These are phyloP conservation scores for Aspergillus cavernicola DNA, from an alignment of 495 filamentous ascomycete genomes.

Conservation along the genomic window DNA sequence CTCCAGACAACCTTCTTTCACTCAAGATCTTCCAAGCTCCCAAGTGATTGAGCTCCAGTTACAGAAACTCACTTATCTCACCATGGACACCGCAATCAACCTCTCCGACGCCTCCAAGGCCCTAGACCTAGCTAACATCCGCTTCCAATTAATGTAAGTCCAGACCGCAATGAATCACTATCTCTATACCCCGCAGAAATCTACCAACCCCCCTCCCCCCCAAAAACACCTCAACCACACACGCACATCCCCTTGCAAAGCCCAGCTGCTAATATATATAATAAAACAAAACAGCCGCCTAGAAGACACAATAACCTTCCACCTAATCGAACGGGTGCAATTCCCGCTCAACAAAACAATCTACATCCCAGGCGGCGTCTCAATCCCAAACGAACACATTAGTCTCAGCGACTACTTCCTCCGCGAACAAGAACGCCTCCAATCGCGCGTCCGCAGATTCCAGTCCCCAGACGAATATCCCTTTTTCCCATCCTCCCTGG, in stretches of 20 bases:
- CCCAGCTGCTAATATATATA: no score
- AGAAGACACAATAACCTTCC: constrained; percentile 98
- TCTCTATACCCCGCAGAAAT: constrained; percentile 15
- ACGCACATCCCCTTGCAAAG: neutral
- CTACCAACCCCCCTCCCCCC: neutral
- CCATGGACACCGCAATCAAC: constrained; percentile 89
- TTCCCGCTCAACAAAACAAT: constrained; percentile 91
- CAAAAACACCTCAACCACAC: neutral
- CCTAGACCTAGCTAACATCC: constrained; percentile 86
- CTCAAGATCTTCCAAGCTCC: no score
- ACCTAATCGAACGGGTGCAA: constrained; percentile 96
- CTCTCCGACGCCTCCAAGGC: constrained; percentile 78
- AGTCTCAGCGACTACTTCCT: constrained; percentile 95
- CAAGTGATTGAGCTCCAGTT: no score
- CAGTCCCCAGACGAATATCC: constrained; percentile 96
- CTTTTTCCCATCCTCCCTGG: constrained; percentile 84
- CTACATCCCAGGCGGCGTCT: constrained; percentile 76
- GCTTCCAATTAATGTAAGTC: constrained; percentile 88
- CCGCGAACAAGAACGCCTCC: constrained; percentile 79
- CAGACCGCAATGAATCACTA: neutral
- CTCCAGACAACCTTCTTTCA: no score
- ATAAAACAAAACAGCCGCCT: constrained; percentile 61
- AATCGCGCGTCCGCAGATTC: constrained; percentile 93
- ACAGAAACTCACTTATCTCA: neutral
- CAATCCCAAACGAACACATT: constrained; percentile 65